Conservation (phyloP, 1,139 yeast species). For the Candida sanyaensis region DNA sequence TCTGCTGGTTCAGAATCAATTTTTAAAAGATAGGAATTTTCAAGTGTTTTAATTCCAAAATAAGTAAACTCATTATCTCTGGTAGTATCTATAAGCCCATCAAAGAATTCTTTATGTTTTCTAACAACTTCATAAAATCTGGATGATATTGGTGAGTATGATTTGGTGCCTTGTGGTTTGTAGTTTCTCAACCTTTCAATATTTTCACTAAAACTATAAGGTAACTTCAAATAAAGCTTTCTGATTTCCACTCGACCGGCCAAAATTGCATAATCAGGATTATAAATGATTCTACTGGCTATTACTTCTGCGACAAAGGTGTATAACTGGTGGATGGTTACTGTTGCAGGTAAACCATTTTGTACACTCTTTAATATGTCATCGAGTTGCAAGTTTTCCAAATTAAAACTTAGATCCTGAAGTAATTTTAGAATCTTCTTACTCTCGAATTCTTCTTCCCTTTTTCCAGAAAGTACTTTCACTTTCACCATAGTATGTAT, state of each 20-base stretch:
- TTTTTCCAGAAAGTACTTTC: slow-evolving; percentile 7
- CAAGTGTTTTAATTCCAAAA: slow-evolving; percentile 56
- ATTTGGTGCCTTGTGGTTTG: slow-evolving; percentile 17
- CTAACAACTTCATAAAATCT: slow-evolving; percentile 31
- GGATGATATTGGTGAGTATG: slow-evolving; percentile 23
- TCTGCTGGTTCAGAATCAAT: slow-evolving; percentile 40
- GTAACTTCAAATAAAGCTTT: slow-evolving; percentile 30
- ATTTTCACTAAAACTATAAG: slow-evolving; percentile 35
- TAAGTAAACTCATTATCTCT: slow-evolving; percentile 47
- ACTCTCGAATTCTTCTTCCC: slow-evolving; percentile 16
- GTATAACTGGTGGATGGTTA: slow-evolving; percentile 33
- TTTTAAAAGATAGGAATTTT: slow-evolving; percentile 46
- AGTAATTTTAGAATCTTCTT: slow-evolving; percentile 19
- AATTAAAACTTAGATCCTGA: slow-evolving; percentile 17
- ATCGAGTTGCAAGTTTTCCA: slow-evolving; percentile 26
- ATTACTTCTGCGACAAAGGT: slow-evolving; percentile 44
- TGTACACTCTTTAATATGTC: slow-evolving; percentile 23
- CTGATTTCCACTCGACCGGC: slow-evolving; percentile 49
- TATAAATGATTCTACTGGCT: slow-evolving; percentile 46
- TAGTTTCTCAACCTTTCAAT: slow-evolving; percentile 22
- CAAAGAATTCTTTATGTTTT: slow-evolving; percentile 32
- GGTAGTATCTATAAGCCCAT: slow-evolving; percentile 33
- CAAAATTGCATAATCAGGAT: slow-evolving; percentile 48
- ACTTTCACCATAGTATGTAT: slow-evolving; percentile 1
- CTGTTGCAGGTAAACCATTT: slow-evolving; percentile 33